A percentile compares a stretch with the other conserved stretches of the same genome.
These are phyloP conservation scores for Cydonia oblonga DNA, from an alignment of 331 rosid genomes.

Conservation along the genomic window DNA sequence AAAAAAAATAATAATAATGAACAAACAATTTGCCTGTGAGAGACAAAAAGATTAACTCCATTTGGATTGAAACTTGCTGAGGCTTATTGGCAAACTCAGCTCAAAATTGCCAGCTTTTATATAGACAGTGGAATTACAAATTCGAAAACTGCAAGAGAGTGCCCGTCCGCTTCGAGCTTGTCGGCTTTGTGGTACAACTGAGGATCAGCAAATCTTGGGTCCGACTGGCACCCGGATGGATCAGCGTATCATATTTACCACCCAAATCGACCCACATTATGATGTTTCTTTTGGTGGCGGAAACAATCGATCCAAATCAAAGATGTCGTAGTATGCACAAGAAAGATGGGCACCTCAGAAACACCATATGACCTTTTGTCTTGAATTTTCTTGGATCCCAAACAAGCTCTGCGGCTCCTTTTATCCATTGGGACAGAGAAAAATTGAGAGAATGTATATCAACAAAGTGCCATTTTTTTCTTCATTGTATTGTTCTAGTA, in stretches of 20 bases:
- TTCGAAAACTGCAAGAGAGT: not conserved
- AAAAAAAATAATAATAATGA: not conserved
- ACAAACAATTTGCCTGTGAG: not conserved
- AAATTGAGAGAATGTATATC: slow-evolving; percentile 11
- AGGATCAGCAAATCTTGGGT: not conserved
- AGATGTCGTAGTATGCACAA: not conserved
- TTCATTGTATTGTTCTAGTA: slow-evolving; percentile 79
- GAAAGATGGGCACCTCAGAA: slow-evolving; percentile 6
- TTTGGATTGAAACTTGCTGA: not conserved
- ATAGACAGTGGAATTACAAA: not conserved
- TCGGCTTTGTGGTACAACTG: not conserved
- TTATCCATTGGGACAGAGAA: not conserved
- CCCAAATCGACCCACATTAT: not conserved
- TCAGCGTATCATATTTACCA: not conserved
- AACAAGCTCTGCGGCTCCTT: slow-evolving; percentile 1
- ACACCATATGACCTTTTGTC: slow-evolving; percentile 8
- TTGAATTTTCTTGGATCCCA: slow-evolving; percentile 2
- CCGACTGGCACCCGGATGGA: not conserved
- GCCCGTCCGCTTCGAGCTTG: not conserved
- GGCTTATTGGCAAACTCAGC: not conserved
- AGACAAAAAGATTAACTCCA: not conserved
- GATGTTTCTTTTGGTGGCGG: slow-evolving; percentile 9
- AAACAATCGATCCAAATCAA: not conserved
- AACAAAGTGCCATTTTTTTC: slow-evolving; percentile 8
- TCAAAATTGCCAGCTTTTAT: not conserved